Evolutionary conservation across 202 grass and related monocot genomes (phyloP), one percentile per base, ranked within the genome.

Genomic region (Brachypodium distachyon): DNA sequence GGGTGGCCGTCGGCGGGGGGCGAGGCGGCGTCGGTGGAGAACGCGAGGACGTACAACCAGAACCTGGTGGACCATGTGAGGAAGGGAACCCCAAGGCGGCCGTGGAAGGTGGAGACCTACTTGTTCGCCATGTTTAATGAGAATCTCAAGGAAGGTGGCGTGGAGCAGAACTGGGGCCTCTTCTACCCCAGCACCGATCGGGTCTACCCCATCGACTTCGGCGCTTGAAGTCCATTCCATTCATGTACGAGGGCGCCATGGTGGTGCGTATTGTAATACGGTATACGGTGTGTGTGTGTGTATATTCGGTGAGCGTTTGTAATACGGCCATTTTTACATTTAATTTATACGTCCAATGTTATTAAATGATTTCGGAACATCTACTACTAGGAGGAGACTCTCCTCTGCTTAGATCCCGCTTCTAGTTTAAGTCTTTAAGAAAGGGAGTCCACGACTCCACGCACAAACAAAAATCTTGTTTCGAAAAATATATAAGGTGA

Each of bases 51-150:
- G 6, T 94, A 87, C 62, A 87, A 86, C 54, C 84, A 89, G 60
- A 91, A 94, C 62, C 61, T 91, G 67, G 82, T 91, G 61, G 7
- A 18, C 3, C 85, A 91, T n/a, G 80, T 94, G 7, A 0, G 31
- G 5, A 78, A 44, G 7, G 92, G 92, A n/a, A 92, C 92, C 52
- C 92, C 89, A 3, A 61, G 77, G 64, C 77, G 74, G 67, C 81
- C 88, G 5, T 22, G 76, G 25, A 39, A 23, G 57, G 49, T 86
- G 18, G 83, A 96, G 89, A 71, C 92, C 1, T 93, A 89, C 71
- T 51, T 89, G 18, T 94, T 94, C 78, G 53, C 92, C 42, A 46
- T 94, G 76, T 95, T 96, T 79, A 91, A 96, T 48, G 92, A 95
- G 92, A 59, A 96, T 70, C 64, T 54, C 39, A 95, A 95, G 83